These are phyloP conservation scores for Kuraishia ogatae DNA, from an alignment of 805 yeast species.

Conservation along the genomic window DNA sequence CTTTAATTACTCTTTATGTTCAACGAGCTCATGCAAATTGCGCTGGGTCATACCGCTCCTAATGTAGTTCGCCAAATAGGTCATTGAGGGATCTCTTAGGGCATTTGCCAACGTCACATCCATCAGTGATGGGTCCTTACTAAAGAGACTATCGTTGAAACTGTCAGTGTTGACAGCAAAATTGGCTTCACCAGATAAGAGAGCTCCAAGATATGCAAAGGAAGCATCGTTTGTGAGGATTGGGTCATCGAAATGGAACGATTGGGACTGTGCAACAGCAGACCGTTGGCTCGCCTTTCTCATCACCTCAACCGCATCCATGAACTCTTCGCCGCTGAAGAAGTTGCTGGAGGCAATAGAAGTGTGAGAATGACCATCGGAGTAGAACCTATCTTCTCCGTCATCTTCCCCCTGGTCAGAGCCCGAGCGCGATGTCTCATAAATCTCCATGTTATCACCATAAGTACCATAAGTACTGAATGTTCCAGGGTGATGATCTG, in stretches of 20 bases:
- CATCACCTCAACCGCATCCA: slow-evolving; percentile 4
- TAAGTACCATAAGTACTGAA: too few relatives aligned
- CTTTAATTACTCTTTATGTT: slow-evolving; percentile 1
- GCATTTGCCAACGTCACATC: not conserved
- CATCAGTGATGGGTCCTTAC: slow-evolving; percentile 5
- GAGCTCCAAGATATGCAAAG: slow-evolving; percentile 32
- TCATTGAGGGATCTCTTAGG: slow-evolving; percentile 24
- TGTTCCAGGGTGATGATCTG: not conserved
- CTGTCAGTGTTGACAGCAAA: not conserved
- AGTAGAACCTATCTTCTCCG: not conserved
- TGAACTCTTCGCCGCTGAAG: not conserved
- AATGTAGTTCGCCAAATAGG: slow-evolving; percentile 25
- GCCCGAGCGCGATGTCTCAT: not conserved
- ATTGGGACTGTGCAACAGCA: not conserved
- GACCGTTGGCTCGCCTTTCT: slow-evolving; percentile 4
- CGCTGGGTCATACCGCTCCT: slow-evolving; percentile 14
- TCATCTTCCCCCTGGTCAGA: slow-evolving; percentile 1
- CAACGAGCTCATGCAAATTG: slow-evolving; percentile 7
- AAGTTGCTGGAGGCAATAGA: slow-evolving; percentile 4
- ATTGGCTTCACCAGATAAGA: slow-evolving; percentile 18
- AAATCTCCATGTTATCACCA: not conserved
- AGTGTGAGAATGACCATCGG: not conserved
- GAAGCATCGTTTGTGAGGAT: not conserved
- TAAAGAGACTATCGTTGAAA: not conserved
- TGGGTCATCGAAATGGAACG: not conserved